phyloP scores from a whole-genome alignment of 2,329 filamentous ascomycete genomes.

The Fusarium illudens region DNA sequence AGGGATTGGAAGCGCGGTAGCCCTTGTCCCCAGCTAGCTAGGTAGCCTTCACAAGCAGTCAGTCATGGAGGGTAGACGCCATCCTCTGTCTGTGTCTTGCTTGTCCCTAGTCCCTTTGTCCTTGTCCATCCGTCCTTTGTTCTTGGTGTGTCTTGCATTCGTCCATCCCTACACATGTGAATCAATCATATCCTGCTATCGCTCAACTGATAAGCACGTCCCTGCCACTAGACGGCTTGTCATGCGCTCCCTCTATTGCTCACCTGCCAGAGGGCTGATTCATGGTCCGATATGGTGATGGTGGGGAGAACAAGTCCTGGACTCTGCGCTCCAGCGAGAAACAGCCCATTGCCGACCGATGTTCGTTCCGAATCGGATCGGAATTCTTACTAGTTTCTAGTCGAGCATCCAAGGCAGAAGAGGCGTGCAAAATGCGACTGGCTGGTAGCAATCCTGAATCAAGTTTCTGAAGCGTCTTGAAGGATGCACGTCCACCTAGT shows the following conservation, averaged over 20 bases:
- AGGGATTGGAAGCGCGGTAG: conserved; percentile 21
- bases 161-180: conserved; percentile 8
- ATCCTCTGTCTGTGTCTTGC: neutral
- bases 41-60: conserved; percentile 12
- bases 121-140: neutral
- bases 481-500: conserved; percentile 9
- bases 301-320: conserved; percentile 24
- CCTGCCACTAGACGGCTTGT: conserved; percentile 14
- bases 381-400: neutral
- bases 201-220: conserved; percentile 12
- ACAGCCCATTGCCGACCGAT: conserved; percentile 3
- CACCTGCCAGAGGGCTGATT: conserved; percentile 30
- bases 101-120: neutral
- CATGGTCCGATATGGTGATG: conserved; percentile 22
- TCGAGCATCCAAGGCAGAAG: neutral
- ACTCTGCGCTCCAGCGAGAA: conserved; percentile 13
- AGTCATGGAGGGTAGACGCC: conserved; percentile 4
- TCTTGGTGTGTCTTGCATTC: conserved; percentile 9
- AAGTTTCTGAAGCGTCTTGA: neutral
- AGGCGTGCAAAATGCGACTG: neutral
- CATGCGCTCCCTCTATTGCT: conserved; percentile 33
- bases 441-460: neutral
- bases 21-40: conserved; percentile 17
- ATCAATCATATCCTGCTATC: conserved; percentile 18
- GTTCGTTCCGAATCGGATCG: conserved; percentile 11